Base-by-base conservation (phyloP, 148 eudicot genomes). In the Beta vulgaris region DNA sequence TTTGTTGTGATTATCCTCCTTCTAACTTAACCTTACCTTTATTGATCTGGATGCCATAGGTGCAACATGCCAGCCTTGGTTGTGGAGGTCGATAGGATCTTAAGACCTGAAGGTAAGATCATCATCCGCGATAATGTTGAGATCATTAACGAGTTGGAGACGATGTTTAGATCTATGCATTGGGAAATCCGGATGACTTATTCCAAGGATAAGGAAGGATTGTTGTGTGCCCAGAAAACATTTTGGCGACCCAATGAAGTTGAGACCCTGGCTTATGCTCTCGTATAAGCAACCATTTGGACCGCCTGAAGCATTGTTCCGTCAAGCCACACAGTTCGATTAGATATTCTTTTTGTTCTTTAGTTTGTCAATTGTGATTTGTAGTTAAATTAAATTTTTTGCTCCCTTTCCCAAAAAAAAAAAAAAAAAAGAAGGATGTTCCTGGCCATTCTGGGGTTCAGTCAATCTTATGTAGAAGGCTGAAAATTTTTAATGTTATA, bases 81-180 rank as follows among this genome's bases (percentile, higher is more conserved):
- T n/a, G 90, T 81, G 15, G 93, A 89, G 79, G 86, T 77, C 68
- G 92, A 89, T 55, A 80, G 90, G 61, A 89, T 86, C 70, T 72
- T 87, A 54, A 81, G 90, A 76, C 93, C 90, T 9, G 88, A 85
- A 67, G 93, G 93, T 29, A 87, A 82, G 80, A 75, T 89, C 12
- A 85, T 89, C 21, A 82, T 89, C 36, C 93, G 90, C 0, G 93
- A 89, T 60, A 61, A 75, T 0, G 84, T 87, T 29, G 90, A 89
- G 71, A 82, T 81, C 44, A 82, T 85, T 9, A 81, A 75, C 31
- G 87, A 87, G 84, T 68, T 87, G 12, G 86, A 89, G 70, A 65
- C 76, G 71, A 79, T 80, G 80, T 73, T 86, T 29, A 87, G 75
- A 76, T 83, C 93, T 2, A 75, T 89, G 86, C 80, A 87, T 10